Evolutionary conservation across 2,329 filamentous ascomycete species (phyloP).

Genomic region (Colletotrichum higginsianum): DNA sequence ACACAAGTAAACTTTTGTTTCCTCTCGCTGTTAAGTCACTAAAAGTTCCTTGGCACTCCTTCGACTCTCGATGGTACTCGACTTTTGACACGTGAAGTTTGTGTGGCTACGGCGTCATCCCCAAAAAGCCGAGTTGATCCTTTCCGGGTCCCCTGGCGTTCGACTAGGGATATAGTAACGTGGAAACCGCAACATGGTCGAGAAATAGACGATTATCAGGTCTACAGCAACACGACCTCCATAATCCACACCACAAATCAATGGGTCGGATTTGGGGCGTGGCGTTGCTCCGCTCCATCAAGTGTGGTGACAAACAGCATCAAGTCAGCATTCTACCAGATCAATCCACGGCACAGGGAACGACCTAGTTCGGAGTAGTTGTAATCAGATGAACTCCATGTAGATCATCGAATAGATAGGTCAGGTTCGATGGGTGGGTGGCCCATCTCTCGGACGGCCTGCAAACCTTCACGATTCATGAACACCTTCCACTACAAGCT

Average conservation of each 20-base stretch:
- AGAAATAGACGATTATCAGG: no score
- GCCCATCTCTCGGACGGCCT: neutral
- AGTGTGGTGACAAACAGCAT: neutral
- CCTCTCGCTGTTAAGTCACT: no score
- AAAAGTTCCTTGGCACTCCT: no score
- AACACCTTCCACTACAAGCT: conserved; percentile 20
- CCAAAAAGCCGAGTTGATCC: no score
- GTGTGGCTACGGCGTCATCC: no score
- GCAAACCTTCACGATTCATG: conserved; percentile 33
- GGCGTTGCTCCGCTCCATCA: neutral
- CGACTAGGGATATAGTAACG: no score
- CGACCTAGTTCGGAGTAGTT: neutral
- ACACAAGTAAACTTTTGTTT: neutral
- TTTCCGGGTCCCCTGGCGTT: no score
- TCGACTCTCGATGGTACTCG: no score
- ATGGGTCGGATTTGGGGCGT: neutral
- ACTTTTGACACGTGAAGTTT: no score
- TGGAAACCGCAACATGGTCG: no score
- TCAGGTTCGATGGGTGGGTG: neutral
- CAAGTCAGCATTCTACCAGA: neutral
- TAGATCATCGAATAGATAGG: neutral
- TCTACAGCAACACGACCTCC: no score
- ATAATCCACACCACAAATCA: no score
- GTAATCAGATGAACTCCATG: conserved; percentile 13
- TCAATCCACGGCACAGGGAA: neutral